Conservation (phyloP, 2,329 filamentous ascomycete species). For the Hymenoscyphus fraxineus region DNA sequence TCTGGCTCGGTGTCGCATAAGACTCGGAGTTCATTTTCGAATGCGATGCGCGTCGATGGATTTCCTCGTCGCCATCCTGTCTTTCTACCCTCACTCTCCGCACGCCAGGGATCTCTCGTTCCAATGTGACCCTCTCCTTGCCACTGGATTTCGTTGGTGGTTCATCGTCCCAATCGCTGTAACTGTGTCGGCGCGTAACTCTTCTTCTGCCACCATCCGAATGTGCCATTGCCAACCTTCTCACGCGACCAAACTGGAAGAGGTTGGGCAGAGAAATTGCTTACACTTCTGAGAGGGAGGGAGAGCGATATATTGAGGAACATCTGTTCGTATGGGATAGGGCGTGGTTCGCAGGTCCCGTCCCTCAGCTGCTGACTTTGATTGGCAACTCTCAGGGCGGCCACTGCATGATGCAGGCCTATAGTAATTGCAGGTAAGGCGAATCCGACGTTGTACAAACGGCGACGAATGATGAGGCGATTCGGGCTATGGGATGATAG, state of each 20-base stretch:
- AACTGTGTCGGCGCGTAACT: constrained; percentile 24
- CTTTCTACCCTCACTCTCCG: constrained; percentile 31
- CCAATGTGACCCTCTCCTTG: constrained; percentile 22
- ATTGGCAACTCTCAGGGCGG: background rate
- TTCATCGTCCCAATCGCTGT: constrained; percentile 27
- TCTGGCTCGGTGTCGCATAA: constrained; percentile 24
- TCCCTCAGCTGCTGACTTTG: constrained; percentile 6
- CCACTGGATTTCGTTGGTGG: constrained; percentile 21
- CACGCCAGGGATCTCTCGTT: constrained; percentile 23
- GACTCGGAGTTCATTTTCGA: constrained; percentile 29
- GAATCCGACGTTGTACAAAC: background rate
- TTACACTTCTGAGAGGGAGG: background rate
- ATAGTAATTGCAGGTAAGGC: background rate
- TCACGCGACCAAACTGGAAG: constrained; percentile 14
- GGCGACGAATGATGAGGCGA: background rate
- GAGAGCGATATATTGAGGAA: constrained; percentile 12
- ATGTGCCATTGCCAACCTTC: constrained; percentile 22
- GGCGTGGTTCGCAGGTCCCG: background rate
- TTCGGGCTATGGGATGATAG: background rate
- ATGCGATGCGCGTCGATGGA: constrained; percentile 17
- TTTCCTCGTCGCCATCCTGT: constrained; percentile 23
- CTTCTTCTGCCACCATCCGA: constrained; percentile 19
- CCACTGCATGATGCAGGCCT: background rate
- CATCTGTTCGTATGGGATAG: constrained; percentile 20
- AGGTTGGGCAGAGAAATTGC: constrained; percentile 17